A percentile compares a stretch with the other conserved stretches of the same genome.
phyloP scores from a whole-genome alignment of 2,329 filamentous ascomycete species.

The Neoscytalidium dimidiatum region DNA sequence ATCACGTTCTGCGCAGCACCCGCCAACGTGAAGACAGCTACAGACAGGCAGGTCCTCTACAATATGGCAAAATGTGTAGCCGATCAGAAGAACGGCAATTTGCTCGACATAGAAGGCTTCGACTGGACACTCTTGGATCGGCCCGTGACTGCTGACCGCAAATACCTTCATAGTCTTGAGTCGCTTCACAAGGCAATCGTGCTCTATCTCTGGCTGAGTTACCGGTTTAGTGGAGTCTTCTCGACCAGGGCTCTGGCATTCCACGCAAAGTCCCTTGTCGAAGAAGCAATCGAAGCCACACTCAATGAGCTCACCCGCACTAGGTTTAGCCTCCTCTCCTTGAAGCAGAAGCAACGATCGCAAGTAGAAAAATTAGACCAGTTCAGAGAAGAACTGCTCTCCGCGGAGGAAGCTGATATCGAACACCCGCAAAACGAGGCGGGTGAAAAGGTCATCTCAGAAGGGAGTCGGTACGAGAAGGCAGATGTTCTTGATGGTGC shows the following conservation, averaged over 20 bases:
- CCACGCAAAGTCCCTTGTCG: conserved; percentile 75
- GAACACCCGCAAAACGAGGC: background rate
- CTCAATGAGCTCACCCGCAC: background rate
- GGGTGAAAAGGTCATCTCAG: background rate
- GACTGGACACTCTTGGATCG: conserved; percentile 73
- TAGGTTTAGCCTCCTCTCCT: background rate
- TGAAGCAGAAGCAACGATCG: background rate
- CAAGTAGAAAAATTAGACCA: background rate
- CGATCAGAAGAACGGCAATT: conserved; percentile 62
- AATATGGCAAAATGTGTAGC: conserved; percentile 72
- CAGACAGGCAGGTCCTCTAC: conserved; percentile 55
- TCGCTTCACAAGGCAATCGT: conserved; percentile 78
- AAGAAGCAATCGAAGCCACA: conserved; percentile 70
- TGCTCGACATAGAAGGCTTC: conserved; percentile 71
- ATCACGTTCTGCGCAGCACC: conserved; percentile 76
- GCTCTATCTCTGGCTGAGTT: conserved; percentile 90
- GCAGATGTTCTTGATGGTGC: conserved; percentile 4
- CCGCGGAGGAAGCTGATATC: background rate
- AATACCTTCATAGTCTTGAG: conserved; percentile 72
- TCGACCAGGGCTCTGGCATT: conserved; percentile 72
- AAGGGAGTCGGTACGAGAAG: background rate
- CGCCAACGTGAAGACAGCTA: conserved; percentile 54
- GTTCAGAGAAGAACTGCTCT: background rate
- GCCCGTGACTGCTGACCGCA: conserved; percentile 44
- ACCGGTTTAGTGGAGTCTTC: conserved; percentile 82